phyloP scores from a whole-genome alignment of 345 rosid species.

The Euclidium syriacum region DNA sequence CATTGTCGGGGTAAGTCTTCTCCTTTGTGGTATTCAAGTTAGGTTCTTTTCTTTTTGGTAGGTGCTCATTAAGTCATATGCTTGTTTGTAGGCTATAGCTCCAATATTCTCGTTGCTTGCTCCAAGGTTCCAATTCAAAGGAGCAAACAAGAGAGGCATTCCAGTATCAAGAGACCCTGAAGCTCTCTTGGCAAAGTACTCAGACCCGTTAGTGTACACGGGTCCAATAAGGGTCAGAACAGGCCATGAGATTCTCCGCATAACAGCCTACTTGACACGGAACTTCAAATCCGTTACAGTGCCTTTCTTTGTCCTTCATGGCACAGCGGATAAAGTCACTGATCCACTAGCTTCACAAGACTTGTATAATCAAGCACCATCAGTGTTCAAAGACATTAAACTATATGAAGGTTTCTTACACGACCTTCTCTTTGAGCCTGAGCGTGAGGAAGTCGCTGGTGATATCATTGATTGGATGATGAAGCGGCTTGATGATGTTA shows the following conservation, averaged over 20 bases:
- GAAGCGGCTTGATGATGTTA: constrained; percentile 43
- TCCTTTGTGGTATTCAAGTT: neutral
- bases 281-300: constrained; percentile 62
- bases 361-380: constrained; percentile 71
- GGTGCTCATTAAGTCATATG: neutral
- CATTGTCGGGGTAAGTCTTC: constrained; percentile 68
- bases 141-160: constrained; percentile 96
- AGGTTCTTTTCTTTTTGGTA: neutral
- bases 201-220: constrained; percentile 93
- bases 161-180: constrained; percentile 95
- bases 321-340: constrained; percentile 87
- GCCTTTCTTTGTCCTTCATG: constrained; percentile 92
- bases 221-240: constrained; percentile 97
- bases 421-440: constrained; percentile 92
- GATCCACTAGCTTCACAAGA: constrained; percentile 91
- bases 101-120: constrained; percentile 79
- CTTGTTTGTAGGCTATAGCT: constrained; percentile 66
- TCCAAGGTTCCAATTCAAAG: constrained; percentile 88
- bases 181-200: constrained; percentile 80
- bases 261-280: constrained; percentile 64
- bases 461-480: constrained; percentile 90
- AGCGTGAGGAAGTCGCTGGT: constrained; percentile 69
- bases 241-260: constrained; percentile 86
- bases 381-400: constrained; percentile 74
- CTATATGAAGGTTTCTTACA: constrained; percentile 94